These are phyloP conservation scores for Phytophthora aleatoria DNA, from an alignment of 352 stramenopile species.

Conservation along the genomic window DNA sequence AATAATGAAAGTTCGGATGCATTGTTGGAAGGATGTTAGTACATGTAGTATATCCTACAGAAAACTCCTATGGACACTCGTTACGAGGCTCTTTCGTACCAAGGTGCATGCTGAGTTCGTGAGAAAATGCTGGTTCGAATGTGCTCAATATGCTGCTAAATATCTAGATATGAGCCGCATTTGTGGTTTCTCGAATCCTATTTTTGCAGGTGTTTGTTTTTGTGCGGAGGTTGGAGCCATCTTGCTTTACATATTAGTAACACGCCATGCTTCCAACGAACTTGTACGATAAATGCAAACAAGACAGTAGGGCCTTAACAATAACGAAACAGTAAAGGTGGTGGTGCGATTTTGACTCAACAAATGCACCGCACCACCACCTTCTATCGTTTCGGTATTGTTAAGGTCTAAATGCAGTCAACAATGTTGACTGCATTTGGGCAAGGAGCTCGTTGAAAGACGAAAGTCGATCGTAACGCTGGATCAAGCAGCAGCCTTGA, in stretches of 20 bases:
- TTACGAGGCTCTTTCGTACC: no score
- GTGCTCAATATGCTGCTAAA: no score
- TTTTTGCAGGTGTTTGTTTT: not conserved
- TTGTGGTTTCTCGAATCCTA: not conserved
- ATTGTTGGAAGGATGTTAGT: no score
- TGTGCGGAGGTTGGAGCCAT: not conserved
- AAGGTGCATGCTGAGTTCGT: no score
- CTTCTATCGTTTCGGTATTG: no score
- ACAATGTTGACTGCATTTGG: constrained; percentile 78
- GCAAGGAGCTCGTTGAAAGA: constrained; percentile 83
- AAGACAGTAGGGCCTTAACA: constrained; percentile 41
- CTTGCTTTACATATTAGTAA: not conserved
- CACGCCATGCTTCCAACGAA: not conserved
- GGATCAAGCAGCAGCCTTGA: constrained; percentile 62
- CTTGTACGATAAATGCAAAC: constrained; percentile 2
- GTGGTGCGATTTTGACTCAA: constrained; percentile 55
- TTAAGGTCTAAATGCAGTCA: no score
- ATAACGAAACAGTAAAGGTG: constrained; percentile 90
- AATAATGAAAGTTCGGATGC: no score
- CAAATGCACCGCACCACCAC: no score
- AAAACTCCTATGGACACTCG: no score
- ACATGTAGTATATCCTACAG: no score
- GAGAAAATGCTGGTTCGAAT: no score
- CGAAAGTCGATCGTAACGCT: constrained; percentile 85
- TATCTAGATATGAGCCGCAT: no score